Conservation (phyloP, 2,329 filamentous ascomycete species). For the Fusarium illudens region DNA sequence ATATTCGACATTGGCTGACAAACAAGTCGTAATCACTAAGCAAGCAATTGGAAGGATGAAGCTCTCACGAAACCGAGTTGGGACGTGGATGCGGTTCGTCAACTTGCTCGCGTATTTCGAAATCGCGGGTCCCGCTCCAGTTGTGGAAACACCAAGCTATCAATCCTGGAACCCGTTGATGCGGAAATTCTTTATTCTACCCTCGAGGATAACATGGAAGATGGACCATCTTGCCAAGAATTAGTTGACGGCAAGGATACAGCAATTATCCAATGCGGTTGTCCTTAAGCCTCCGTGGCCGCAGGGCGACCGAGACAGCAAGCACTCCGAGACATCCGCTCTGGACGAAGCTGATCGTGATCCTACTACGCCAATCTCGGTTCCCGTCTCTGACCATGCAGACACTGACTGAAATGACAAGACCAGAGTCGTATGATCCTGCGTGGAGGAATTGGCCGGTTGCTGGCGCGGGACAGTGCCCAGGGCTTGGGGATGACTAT, state of each 20-base stretch:
- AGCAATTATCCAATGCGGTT: constrained; percentile 7
- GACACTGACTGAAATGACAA: neutral
- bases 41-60: neutral
- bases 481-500: neutral
- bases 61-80: too few relatives aligned
- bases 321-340: constrained; percentile 17
- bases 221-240: neutral
- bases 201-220: neutral
- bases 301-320: neutral
- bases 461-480: neutral
- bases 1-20: neutral
- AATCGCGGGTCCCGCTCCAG: neutral
- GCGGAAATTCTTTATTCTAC: neutral
- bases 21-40: neutral
- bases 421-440: neutral
- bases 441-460: neutral
- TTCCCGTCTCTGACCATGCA: neutral
- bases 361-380: neutral
- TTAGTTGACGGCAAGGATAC: neutral
- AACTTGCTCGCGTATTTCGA: neutral
- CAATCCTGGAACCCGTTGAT: neutral
- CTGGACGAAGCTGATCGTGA: neutral
- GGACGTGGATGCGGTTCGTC: neutral
- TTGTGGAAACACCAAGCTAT: neutral
- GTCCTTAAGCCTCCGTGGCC: neutral